Evolutionary conservation across 805 yeast genomes (phyloP).

Genomic region (Debaryomyces tyrocola): DNA sequence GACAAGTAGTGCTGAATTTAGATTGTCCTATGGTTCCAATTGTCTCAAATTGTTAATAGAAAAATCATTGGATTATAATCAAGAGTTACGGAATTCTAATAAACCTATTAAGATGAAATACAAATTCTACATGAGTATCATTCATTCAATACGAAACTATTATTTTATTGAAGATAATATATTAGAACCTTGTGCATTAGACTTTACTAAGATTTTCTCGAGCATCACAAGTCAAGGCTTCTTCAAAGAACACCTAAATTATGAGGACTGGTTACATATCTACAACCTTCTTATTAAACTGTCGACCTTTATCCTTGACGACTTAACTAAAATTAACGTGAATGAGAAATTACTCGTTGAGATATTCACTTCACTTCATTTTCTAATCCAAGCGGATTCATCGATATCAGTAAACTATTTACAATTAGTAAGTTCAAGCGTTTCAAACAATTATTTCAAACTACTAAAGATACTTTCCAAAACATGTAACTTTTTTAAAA

Average conservation of each 20-base stretch:
- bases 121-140: constrained; percentile 20
- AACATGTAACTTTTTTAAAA: constrained; percentile 15
- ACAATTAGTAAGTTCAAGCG: constrained; percentile 14
- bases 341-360: constrained; percentile 23
- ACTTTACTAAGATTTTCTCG: constrained; percentile 22
- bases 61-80: constrained; percentile 10
- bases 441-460: constrained; percentile 12
- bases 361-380: constrained; percentile 16
- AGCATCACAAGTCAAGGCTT: constrained; percentile 20
- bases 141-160: constrained; percentile 14
- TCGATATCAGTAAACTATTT: constrained; percentile 16
- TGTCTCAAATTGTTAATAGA: constrained; percentile 25
- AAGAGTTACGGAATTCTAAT: neutral
- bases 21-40: constrained; percentile 33
- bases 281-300: constrained; percentile 23
- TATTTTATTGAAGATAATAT: constrained; percentile 15
- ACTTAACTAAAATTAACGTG: constrained; percentile 1
- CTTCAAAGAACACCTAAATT: constrained; percentile 32
- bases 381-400: constrained; percentile 22
- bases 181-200: constrained; percentile 23
- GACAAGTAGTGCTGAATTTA: constrained; percentile 22
- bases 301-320: constrained; percentile 11
- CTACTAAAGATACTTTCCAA: constrained; percentile 17
- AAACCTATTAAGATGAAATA: constrained; percentile 14
- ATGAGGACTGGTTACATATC: constrained; percentile 25